These are phyloP conservation scores for Mycena vitilis DNA, from an alignment of 768 basidiomycete species.

Conservation along the genomic window DNA sequence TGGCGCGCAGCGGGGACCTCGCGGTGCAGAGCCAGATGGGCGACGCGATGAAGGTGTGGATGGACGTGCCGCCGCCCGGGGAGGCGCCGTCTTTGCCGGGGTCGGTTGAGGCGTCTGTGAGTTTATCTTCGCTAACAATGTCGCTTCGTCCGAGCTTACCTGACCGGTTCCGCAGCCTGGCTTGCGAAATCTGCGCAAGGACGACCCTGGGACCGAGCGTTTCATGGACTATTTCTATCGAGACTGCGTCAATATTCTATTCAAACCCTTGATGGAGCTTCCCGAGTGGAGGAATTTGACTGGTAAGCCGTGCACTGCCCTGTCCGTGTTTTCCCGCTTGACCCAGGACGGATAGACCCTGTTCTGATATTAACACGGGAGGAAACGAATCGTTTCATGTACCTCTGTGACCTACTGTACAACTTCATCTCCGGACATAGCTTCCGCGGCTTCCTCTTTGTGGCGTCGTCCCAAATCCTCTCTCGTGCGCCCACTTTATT, in stretches of 20 bases:
- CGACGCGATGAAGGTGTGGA: conserved; percentile 84
- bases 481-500: conserved; percentile 81
- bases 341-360: conserved; percentile 53
- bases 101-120: conserved; percentile 48
- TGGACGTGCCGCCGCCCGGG: conserved; percentile 76
- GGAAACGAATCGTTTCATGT: conserved; percentile 85
- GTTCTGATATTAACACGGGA: conserved; percentile 73
- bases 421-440: conserved; percentile 90
- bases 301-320: conserved; percentile 38
- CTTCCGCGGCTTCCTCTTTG: conserved; percentile 91
- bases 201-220: conserved; percentile 87
- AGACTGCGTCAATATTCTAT: conserved; percentile 78
- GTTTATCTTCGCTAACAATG: conserved; percentile 11
- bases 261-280: conserved; percentile 81
- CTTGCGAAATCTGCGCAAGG: conserved; percentile 68
- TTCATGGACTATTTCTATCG: conserved; percentile 97
- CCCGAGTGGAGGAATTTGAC: conserved; percentile 71
- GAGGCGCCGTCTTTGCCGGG: conserved; percentile 41
- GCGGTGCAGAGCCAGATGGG: conserved; percentile 92
- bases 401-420: conserved; percentile 91
- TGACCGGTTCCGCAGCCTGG: conserved; percentile 44
- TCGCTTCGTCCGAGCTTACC: conserved; percentile 25
- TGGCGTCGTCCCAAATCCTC: conserved; percentile 84
- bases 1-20: conserved; percentile 84
- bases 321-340: conserved; percentile 8